A percentile compares a stretch with the other conserved stretches of the same genome.
Evolutionary conservation across 2,329 filamentous ascomycete species (phyloP).

Genomic region (Sordariomycetes sp.): DNA sequence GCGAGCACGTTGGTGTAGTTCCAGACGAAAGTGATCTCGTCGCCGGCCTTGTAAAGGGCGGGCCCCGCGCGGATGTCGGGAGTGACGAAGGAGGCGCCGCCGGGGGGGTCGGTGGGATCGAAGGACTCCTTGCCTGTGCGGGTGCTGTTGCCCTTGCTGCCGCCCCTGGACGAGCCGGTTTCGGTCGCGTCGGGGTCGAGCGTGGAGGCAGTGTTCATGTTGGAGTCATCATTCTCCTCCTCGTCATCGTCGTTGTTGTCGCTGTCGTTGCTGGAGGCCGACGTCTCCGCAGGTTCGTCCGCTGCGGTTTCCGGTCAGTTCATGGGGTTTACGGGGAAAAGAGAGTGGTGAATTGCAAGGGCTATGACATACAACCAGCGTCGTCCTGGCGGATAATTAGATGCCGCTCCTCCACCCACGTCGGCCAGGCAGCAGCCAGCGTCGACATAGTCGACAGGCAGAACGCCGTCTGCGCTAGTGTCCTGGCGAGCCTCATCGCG

Average conservation of each 20-base stretch:
- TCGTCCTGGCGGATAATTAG: conserved; percentile 38
- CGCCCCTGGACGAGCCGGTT: conserved; percentile 14
- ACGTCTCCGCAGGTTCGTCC: not conserved
- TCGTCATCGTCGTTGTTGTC: not conserved
- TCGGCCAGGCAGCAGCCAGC: conserved; percentile 44
- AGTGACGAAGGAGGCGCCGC: conserved; percentile 40
- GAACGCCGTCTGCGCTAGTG: conserved; percentile 34
- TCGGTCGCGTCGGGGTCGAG: conserved; percentile 27
- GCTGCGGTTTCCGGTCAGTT: not conserved
- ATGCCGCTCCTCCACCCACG: conserved; percentile 39
- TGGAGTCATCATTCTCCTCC: not conserved
- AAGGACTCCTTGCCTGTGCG: conserved; percentile 9
- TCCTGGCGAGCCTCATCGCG: conserved; percentile 38
- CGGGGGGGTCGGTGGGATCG: conserved; percentile 16
- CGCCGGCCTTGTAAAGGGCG: conserved; percentile 49
- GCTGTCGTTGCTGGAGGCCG: not conserved
- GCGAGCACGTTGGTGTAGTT: conserved; percentile 53
- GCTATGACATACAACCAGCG: not conserved
- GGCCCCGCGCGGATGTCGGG: conserved; percentile 33
- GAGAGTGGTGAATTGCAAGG: not conserved
- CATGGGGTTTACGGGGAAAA: not conserved
- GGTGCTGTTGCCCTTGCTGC: conserved; percentile 12
- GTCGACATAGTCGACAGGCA: conserved; percentile 39
- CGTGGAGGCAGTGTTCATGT: conserved; percentile 16
- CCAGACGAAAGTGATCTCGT: conserved; percentile 50